Evolutionary conservation across 176 grass and related monocot genomes (phyloP).

Genomic region (Dactylis glomerata): DNA sequence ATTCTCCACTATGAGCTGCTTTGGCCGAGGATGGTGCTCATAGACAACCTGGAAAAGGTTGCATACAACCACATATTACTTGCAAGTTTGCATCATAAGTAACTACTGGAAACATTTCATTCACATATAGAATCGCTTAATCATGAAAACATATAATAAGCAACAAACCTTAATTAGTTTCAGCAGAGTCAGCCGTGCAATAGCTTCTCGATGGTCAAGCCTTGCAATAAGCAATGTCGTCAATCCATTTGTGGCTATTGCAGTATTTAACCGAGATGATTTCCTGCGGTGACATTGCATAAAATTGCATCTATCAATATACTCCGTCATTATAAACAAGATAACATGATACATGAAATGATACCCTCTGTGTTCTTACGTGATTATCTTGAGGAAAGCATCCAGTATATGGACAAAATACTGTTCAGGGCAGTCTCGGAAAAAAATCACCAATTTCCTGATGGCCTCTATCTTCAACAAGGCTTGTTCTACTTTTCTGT

Average conservation of each 20-base stretch:
- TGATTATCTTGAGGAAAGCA: slow-evolving; percentile 98
- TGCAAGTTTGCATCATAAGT: background rate
- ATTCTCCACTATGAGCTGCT: slow-evolving; percentile 98
- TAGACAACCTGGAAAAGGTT: slow-evolving; percentile 77
- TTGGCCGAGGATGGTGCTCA: slow-evolving; percentile 96
- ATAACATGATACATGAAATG: slow-evolving; percentile 19
- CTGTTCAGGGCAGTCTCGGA: slow-evolving; percentile 89
- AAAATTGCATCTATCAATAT: slow-evolving; percentile 15
- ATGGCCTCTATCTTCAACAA: slow-evolving; percentile 90
- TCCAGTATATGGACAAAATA: slow-evolving; percentile 92
- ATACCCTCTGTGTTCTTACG: slow-evolving; percentile 50
- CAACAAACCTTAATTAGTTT: slow-evolving; percentile 93
- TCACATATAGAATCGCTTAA: background rate
- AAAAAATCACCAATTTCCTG: slow-evolving; percentile 86
- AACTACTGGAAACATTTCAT: slow-evolving; percentile 4
- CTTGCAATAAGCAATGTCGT: slow-evolving; percentile 88
- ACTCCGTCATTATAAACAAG: background rate
- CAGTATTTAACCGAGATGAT: slow-evolving; percentile 92
- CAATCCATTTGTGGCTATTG: slow-evolving; percentile 92
- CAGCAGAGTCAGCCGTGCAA: slow-evolving; percentile 89
- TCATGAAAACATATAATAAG: background rate
- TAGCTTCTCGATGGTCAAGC: slow-evolving; percentile 93
- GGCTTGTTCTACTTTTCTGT: slow-evolving; percentile 86
- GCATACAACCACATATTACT: background rate
- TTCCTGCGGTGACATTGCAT: slow-evolving; percentile 57